Conservation (phyloP, 2,329 filamentous ascomycete species). For the Hypoxylon rubiginosum region DNA sequence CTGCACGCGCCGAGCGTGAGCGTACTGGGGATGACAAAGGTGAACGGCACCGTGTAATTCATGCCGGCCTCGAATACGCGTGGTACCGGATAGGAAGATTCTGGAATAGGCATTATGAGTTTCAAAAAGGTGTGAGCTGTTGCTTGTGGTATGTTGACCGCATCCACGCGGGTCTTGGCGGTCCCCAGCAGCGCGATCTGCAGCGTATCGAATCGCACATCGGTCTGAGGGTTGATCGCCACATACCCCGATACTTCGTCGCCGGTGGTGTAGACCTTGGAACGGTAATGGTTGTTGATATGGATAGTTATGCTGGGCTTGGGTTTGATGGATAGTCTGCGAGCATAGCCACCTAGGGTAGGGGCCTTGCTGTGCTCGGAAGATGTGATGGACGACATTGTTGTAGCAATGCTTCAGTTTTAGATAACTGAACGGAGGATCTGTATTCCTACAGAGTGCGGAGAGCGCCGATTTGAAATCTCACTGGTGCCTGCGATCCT, state of each 20-base stretch:
- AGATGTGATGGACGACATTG: conserved; percentile 36
- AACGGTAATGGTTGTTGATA: conserved; percentile 66
- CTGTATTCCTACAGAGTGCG: not conserved
- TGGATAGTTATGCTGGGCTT: conserved; percentile 62
- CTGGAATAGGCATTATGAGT: conserved; percentile 56
- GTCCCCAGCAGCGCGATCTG: conserved; percentile 67
- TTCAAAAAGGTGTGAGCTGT: conserved; percentile 64
- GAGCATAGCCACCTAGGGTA: conserved; percentile 35
- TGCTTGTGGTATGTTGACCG: conserved; percentile 62
- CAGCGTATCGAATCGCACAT: conserved; percentile 64
- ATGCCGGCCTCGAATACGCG: conserved; percentile 63
- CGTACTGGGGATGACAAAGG: conserved; percentile 70
- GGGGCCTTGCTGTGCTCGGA: conserved; percentile 33
- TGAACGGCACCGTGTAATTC: conserved; percentile 67
- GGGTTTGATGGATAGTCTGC: conserved; percentile 37
- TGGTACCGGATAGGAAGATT: conserved; percentile 61
- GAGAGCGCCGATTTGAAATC: not conserved
- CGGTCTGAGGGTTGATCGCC: conserved; percentile 59
- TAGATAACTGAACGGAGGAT: not conserved
- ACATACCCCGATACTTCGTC: conserved; percentile 65
- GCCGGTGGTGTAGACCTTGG: conserved; percentile 69
- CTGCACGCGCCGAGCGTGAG: conserved; percentile 70
- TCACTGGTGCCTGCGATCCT: conserved; percentile 1
- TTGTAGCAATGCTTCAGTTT: not conserved
- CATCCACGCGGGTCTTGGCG: conserved; percentile 65